phyloP scores from a whole-genome alignment of 2,329 filamentous ascomycete genomes.

The Colletotrichum falcatum region DNA sequence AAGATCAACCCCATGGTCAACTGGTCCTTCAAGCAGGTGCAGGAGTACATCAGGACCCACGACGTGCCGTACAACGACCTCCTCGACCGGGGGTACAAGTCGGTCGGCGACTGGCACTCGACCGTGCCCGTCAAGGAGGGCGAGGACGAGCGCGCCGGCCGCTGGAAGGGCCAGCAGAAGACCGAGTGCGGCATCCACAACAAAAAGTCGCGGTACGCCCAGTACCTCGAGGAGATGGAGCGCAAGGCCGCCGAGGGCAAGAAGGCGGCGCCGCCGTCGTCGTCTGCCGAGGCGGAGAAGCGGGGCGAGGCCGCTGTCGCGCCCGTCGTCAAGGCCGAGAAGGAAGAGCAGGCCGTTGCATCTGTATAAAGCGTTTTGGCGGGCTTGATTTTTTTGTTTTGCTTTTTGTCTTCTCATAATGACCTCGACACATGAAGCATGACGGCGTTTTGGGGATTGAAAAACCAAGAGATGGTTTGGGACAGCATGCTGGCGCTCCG shows the following conservation, averaged over 20 bases:
- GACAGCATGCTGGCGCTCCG: constrained; percentile 39
- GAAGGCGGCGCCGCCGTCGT: constrained; percentile 44
- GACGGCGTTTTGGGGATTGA: constrained; percentile 29
- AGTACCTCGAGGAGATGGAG: constrained; percentile 82
- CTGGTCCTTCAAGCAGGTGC: constrained; percentile 92
- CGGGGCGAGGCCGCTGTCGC: constrained; percentile 40
- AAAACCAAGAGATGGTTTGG: constrained; percentile 25
- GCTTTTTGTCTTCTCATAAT: constrained; percentile 13
- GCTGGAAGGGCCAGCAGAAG: constrained; percentile 97
- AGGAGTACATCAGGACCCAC: constrained; percentile 86
- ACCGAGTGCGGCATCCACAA: constrained; percentile 99
- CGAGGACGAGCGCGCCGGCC: constrained; percentile 94
- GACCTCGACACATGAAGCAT: constrained; percentile 40
- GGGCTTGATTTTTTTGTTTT: neutral
- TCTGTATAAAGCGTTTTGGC: constrained; percentile 12
- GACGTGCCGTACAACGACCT: constrained; percentile 94
- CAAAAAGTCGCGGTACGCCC: constrained; percentile 91
- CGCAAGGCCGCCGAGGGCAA: constrained; percentile 69
- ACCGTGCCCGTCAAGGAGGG: constrained; percentile 89
- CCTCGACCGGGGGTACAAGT: constrained; percentile 96
- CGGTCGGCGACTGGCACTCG: constrained; percentile 97
- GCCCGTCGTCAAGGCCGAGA: constrained; percentile 41
- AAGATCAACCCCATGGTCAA: constrained; percentile 98
- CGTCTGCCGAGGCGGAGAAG: constrained; percentile 40
- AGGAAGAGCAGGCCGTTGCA: constrained; percentile 31